Percentiles rank a stretch among this genome's conserved stretches.
These are phyloP conservation scores for Populus simonii DNA, from an alignment of 345 rosid genomes.

Conservation along the genomic window DNA sequence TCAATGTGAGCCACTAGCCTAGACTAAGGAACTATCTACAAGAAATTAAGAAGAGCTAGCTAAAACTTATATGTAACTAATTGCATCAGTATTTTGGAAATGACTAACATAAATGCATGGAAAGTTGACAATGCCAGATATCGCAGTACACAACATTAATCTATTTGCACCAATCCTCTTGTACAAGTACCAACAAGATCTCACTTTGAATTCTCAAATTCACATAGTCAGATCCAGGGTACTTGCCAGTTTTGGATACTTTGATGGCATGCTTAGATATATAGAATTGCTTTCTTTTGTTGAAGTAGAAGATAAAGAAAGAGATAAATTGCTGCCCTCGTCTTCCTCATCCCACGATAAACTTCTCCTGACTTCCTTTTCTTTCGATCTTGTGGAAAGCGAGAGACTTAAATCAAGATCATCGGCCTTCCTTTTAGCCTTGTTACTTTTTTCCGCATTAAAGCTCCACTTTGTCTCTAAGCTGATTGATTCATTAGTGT, in stretches of 20 bases:
- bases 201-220: slow-evolving; percentile 38
- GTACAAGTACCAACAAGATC: slow-evolving; percentile 49
- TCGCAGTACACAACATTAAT: neutral
- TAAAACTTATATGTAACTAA: neutral
- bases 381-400: slow-evolving; percentile 43
- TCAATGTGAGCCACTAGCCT: neutral
- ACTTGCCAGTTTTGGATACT: slow-evolving; percentile 28
- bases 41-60: neutral
- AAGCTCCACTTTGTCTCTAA: slow-evolving; percentile 2
- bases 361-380: slow-evolving; percentile 12
- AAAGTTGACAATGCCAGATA: neutral
- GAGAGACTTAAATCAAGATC: slow-evolving; percentile 44
- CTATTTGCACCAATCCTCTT: slow-evolving; percentile 12
- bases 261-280: neutral
- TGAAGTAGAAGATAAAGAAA: slow-evolving; percentile 50
- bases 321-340: slow-evolving; percentile 41
- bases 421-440: slow-evolving; percentile 18
- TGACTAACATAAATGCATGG: neutral
- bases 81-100: neutral
- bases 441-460: slow-evolving; percentile 2
- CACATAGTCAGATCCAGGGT: slow-evolving; percentile 44
- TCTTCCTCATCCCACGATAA: slow-evolving; percentile 25
- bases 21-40: neutral
- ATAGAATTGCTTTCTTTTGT: neutral
- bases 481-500: neutral